A percentile compares a stretch with the other conserved stretches of the same genome.
These are phyloP conservation scores for Elsinoe fawcettii DNA, from an alignment of 2,329 filamentous ascomycete species.

Conservation along the genomic window DNA sequence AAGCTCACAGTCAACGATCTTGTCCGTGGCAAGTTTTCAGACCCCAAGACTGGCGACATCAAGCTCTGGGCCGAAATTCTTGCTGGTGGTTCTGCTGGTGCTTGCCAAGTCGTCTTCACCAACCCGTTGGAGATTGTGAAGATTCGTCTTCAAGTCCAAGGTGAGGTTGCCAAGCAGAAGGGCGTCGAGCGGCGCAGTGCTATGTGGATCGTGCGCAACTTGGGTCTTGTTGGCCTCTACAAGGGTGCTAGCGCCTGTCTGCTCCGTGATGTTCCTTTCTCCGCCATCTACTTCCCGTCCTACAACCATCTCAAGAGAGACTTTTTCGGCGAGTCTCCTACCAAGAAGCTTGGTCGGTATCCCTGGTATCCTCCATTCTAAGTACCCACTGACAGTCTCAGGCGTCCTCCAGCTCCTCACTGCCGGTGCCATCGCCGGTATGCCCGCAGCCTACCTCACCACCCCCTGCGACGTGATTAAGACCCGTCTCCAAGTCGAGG, in stretches of 20 bases:
- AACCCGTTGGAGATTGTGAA: conserved; percentile 99
- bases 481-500: conserved; percentile 93
- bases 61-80: conserved; percentile 64
- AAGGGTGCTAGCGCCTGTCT: conserved; percentile 93
- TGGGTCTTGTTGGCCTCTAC: conserved; percentile 90
- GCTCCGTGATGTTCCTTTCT: conserved; percentile 94
- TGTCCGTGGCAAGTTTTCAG: conserved; percentile 66
- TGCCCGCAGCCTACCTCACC: conserved; percentile 67
- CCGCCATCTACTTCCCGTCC: conserved; percentile 95
- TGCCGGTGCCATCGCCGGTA: conserved; percentile 72
- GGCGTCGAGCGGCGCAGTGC: conserved; percentile 80
- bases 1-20: conserved; percentile 98
- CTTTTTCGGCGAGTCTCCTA: conserved; percentile 79
- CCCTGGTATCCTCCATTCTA: not conserved
- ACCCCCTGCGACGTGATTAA: conserved; percentile 99
- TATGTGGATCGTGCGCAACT: conserved; percentile 94
- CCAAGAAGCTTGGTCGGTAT: conserved; percentile 63
- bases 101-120: conserved; percentile 94
- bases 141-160: conserved; percentile 95
- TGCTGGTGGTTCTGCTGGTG: conserved; percentile 82
- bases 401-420: conserved; percentile 81
- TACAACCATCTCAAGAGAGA: conserved; percentile 93
- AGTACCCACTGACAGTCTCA: not conserved
- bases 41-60: conserved; percentile 67
- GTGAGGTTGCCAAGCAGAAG: conserved; percentile 79